Percentiles rank a stretch among this genome's conserved stretches.
Evolutionary conservation across 345 rosid species (phyloP).

Genomic region (Durio zibethinus): DNA sequence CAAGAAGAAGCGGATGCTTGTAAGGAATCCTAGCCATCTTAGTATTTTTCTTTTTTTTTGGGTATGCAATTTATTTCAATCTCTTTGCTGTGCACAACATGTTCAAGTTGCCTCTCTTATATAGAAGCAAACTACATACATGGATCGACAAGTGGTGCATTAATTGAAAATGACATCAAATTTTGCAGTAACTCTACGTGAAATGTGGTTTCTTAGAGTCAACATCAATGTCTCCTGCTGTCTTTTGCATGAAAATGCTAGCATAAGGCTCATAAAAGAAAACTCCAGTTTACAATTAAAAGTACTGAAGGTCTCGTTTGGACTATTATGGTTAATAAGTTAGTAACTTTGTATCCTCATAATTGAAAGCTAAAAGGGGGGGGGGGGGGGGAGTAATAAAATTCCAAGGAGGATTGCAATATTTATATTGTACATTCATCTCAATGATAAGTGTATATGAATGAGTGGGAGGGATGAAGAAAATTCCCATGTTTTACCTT

Average conservation of each 20-base stretch:
- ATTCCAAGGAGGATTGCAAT: background rate
- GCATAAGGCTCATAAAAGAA: background rate
- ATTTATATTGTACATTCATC: background rate
- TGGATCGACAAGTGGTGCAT: constrained; percentile 20
- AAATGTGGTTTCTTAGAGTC: constrained; percentile 30
- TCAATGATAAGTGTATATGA: background rate
- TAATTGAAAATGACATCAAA: constrained; percentile 25
- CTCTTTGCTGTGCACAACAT: background rate
- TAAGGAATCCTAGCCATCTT: constrained; percentile 33
- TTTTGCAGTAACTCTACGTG: constrained; percentile 40
- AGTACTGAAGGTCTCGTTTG: background rate
- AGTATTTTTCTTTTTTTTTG: background rate
- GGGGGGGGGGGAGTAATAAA: constrained; percentile 13
- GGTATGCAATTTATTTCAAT: background rate
- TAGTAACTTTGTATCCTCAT: background rate
- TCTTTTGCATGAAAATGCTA: background rate
- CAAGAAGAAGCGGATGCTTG: constrained; percentile 39
- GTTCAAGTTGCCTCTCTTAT: constrained; percentile 16
- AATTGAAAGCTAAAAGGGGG: background rate
- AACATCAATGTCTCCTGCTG: constrained; percentile 19
- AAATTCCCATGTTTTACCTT: background rate
- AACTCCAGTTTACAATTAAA: background rate
- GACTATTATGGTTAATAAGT: background rate
- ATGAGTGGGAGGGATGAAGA: background rate
- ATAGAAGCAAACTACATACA: constrained; percentile 22